Base-by-base conservation (phyloP, 768 basidiomycete genomes). In the Cantharellus cinnabarinus region DNA sequence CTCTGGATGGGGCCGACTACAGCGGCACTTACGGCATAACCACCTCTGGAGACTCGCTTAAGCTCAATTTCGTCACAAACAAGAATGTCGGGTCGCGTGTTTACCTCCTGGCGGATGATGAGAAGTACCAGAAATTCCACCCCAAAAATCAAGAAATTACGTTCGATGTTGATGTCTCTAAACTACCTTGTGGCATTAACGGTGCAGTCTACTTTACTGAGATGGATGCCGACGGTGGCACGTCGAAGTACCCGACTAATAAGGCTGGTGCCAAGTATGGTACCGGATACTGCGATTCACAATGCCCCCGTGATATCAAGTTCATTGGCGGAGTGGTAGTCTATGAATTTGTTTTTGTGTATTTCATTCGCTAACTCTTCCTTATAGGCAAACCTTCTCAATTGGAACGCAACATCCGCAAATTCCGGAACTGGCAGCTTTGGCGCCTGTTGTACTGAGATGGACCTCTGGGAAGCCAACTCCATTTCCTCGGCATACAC, bases 221-320 rank as follows among this genome's bases (percentile, higher is more conserved):
- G 68, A 81, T 80, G 79, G 78, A 76, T 64, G 72, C 73, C 5
- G 77, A 79, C 63, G 78, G 78, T 71, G 78, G 77, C 48, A 51
- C 72, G 62, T 62, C 76, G 59, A 71, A 72, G 64, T 76, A 68
- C 70, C 61, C 76, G n/a, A 70, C 63, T 67, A 79, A 80, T 74
- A 75, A 75, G 72, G 63, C 77, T 58, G 77, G 77, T 64, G 76
- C 78, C 65, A 74, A 77, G 67, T 81, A 76, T 68, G 78, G 79
- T 53, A 79, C 78, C n/a, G 79, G 79, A 10, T 81, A 81, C 69
- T 80, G 79, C 67, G 79, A 81, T 66, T 74, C 79, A 15, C 78
- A 79, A 66, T 79, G 78, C 69, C 77, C 77, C 1, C 71, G 71
- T 42, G 78, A 79, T 65, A 68, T 79, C 69, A 79, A 80, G 70